phyloP scores from a whole-genome alignment of 148 eudicot genomes.

The Diospyros lotus region DNA sequence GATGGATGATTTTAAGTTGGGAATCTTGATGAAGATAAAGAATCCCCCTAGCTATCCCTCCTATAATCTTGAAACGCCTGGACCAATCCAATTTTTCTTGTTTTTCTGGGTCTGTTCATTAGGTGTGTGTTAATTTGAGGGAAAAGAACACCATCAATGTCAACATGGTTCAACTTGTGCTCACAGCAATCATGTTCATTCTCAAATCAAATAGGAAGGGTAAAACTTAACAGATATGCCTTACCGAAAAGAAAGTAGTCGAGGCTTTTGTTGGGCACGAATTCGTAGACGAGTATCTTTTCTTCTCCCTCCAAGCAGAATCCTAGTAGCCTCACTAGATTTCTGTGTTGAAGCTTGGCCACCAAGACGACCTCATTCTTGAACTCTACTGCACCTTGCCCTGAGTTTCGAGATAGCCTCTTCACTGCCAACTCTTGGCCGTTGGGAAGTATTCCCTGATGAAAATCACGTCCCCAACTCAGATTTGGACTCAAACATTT shows the following conservation, averaged over 20 bases:
- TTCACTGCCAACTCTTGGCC: constrained; percentile 51
- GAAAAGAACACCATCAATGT: too few relatives aligned
- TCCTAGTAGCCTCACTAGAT: constrained; percentile 42
- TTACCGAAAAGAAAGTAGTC: constrained; percentile 30
- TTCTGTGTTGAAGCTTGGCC: constrained; percentile 50
- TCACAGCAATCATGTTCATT: neutral
- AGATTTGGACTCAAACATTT: neutral
- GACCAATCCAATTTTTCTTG: constrained; percentile 26
- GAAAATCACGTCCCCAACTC: neutral
- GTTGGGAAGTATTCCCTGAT: constrained; percentile 33
- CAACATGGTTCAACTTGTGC: too few relatives aligned
- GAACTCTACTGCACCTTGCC: constrained; percentile 44
- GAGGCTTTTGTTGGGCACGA: constrained; percentile 37
- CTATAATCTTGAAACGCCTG: constrained; percentile 28
- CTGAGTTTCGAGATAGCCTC: constrained; percentile 33
- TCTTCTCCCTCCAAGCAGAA: constrained; percentile 40
- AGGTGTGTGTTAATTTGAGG: too few relatives aligned
- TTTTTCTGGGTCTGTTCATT: constrained; percentile 19
- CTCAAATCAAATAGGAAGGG: neutral
- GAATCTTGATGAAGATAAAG: constrained; percentile 33
- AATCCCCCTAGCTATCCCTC: constrained; percentile 27
- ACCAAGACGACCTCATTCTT: constrained; percentile 40
- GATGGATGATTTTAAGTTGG: constrained; percentile 27
- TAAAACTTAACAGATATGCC: neutral
- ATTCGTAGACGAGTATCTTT: constrained; percentile 47